phyloP scores from a whole-genome alignment of 2,329 filamentous ascomycete species.

The Neofusicoccum parvum region DNA sequence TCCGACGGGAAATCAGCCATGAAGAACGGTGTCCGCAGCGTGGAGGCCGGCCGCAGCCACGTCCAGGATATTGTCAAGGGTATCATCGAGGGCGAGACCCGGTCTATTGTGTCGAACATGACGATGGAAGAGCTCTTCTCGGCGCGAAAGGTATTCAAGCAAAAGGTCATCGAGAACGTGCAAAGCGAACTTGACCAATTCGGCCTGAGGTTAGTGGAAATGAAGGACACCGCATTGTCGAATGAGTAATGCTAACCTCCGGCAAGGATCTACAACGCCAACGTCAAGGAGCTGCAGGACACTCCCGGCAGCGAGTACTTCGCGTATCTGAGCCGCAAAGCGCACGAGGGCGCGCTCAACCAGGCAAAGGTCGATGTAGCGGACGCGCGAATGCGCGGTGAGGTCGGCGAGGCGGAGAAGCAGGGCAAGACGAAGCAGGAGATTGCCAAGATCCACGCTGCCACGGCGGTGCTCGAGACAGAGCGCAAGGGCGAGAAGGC shows the following conservation, averaged over 20 bases:
- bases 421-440: constrained; percentile 81
- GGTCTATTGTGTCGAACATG: constrained; percentile 81
- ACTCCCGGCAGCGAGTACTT: constrained; percentile 83
- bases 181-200: constrained; percentile 80
- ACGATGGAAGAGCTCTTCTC: constrained; percentile 92
- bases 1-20: constrained; percentile 43
- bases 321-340: constrained; percentile 77
- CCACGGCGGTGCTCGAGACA: constrained; percentile 82
- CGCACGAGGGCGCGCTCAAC: constrained; percentile 82
- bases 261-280: constrained; percentile 65
- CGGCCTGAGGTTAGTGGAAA: constrained; percentile 57
- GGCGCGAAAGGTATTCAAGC: constrained; percentile 75
- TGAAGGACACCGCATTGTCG: not conserved
- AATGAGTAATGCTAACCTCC: not conserved
- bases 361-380: constrained; percentile 69
- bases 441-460: constrained; percentile 84
- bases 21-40: constrained; percentile 38
- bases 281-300: constrained; percentile 86
- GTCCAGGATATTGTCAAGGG: constrained; percentile 85
- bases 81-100: constrained; percentile 86
- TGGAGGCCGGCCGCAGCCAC: constrained; percentile 59
- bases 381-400: constrained; percentile 63
- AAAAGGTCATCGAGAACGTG: constrained; percentile 64
- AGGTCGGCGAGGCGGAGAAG: constrained; percentile 76
- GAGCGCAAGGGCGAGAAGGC: constrained; percentile 82